phyloP scores from a whole-genome alignment of 139 green algal species.

The Zygnema cylindricum region DNA sequence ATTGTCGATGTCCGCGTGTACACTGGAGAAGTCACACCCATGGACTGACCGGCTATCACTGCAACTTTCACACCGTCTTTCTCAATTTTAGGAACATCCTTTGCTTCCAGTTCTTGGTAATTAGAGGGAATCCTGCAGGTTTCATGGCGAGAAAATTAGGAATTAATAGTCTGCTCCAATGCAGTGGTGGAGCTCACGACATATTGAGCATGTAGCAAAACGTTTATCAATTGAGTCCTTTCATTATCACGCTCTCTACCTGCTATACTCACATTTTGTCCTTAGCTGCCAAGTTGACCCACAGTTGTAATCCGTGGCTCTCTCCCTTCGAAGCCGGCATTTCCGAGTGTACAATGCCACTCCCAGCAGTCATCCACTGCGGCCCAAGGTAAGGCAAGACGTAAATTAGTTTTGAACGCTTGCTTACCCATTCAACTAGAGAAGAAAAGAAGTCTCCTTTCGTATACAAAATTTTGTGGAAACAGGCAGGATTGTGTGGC shows the following conservation, averaged over 20 bases:
- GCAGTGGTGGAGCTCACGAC: background rate
- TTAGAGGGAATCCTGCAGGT: slow-evolving; percentile 16
- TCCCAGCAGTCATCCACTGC: slow-evolving; percentile 69
- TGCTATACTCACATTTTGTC: slow-evolving; percentile 62
- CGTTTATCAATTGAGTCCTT: background rate
- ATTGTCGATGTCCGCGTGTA: slow-evolving; percentile 61
- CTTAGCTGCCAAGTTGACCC: slow-evolving; percentile 65
- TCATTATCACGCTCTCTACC: background rate
- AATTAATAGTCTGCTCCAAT: background rate
- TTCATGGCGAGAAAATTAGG: background rate
- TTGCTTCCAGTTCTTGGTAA: slow-evolving; percentile 63
- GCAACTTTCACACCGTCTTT: slow-evolving; percentile 53
- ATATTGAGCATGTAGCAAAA: background rate
- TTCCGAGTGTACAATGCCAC: slow-evolving; percentile 66
- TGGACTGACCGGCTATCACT: slow-evolving; percentile 61
- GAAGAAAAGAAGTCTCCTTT: background rate
- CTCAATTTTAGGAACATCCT: slow-evolving; percentile 59
- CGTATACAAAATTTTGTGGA: background rate
- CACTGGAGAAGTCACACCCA: slow-evolving; percentile 52
- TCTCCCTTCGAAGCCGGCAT: slow-evolving; percentile 41
- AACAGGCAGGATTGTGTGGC: background rate
- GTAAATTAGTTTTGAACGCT: too few relatives aligned
- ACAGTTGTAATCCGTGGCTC: slow-evolving; percentile 63
- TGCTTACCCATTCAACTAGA: slow-evolving; percentile 7
- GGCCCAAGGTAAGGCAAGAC: background rate